phyloP scores from a whole-genome alignment of 2,329 filamentous ascomycete species.

The Cladophialophora carrionii region DNA sequence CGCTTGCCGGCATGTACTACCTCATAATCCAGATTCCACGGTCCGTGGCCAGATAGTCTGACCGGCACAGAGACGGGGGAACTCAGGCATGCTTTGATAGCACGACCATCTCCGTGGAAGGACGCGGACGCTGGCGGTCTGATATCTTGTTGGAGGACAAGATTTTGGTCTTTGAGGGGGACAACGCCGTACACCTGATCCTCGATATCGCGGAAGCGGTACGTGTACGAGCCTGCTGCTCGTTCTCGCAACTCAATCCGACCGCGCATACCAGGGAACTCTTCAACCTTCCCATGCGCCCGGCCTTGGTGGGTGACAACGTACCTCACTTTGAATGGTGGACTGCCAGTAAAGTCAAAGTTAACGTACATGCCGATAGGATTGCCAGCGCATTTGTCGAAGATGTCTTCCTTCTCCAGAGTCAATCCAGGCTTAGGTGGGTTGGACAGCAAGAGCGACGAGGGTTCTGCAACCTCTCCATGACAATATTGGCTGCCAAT shows the following conservation, averaged over 20 bases:
- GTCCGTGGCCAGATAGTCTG: conserved; percentile 75
- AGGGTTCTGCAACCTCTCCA: conserved; percentile 88
- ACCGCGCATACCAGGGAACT: conserved; percentile 72
- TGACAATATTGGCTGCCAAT: conserved; percentile 79
- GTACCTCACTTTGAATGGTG: conserved; percentile 85
- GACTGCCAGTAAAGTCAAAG: conserved; percentile 86
- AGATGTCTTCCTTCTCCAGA: conserved; percentile 76
- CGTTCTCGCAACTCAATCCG: conserved; percentile 83
- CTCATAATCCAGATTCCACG: conserved; percentile 91
- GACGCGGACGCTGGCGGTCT: conserved; percentile 85
- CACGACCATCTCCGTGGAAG: conserved; percentile 61
- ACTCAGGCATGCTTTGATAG: conserved; percentile 76
- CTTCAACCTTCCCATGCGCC: conserved; percentile 56
- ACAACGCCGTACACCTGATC: conserved; percentile 78
- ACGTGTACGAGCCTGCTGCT: conserved; percentile 82
- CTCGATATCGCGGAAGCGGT: conserved; percentile 77
- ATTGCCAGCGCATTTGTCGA: conserved; percentile 92
- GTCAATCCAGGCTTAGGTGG: conserved; percentile 81
- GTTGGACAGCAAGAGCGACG: conserved; percentile 89
- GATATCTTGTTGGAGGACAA: conserved; percentile 81
- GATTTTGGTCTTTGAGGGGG: conserved; percentile 62
- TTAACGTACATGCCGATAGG: conserved; percentile 88
- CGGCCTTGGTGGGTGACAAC: conserved; percentile 66
- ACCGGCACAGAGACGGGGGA: conserved; percentile 76
- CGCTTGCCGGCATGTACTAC: conserved; percentile 86